Conservation (phyloP, 106 monocot species). For the Dendrobium nobile region DNA sequence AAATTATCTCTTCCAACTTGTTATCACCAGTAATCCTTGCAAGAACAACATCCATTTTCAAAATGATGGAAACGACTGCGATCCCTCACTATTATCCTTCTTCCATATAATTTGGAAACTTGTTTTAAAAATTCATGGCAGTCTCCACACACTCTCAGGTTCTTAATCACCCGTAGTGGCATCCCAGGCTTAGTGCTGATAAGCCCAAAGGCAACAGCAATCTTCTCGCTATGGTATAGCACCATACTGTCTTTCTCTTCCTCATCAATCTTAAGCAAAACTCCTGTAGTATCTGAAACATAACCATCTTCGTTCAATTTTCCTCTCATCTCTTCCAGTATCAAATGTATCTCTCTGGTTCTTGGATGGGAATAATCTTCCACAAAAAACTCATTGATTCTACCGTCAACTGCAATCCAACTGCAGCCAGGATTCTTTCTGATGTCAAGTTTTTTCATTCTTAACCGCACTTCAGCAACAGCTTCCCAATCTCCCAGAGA, state of each 20-base stretch:
- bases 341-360: conserved; percentile 9
- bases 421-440: conserved; percentile 36
- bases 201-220: conserved; percentile 37
- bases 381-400: conserved; percentile 27
- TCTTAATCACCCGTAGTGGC: conserved; percentile 22
- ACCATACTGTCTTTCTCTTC: conserved; percentile 29
- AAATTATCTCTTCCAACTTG: background rate
- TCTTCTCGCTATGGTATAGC: conserved; percentile 29
- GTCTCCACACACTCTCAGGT: conserved; percentile 32
- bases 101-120: conserved; percentile 25
- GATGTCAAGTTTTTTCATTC: conserved; percentile 27
- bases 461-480: conserved; percentile 24
- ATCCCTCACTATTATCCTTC: conserved; percentile 38
- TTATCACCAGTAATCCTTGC: conserved; percentile 36
- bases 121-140: conserved; percentile 33
- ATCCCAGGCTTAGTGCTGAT: conserved; percentile 20
- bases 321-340: conserved; percentile 22
- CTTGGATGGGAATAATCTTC: conserved; percentile 25
- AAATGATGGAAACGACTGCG: conserved; percentile 33
- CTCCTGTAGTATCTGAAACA: conserved; percentile 20
- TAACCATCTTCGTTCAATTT: conserved; percentile 15
- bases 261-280: conserved; percentile 27
- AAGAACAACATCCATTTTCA: conserved; percentile 34
- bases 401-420: conserved; percentile 26
- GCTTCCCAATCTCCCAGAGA: conserved; percentile 19